phyloP scores from a whole-genome alignment of 2,329 filamentous ascomycete genomes.

The Nemania serpens region DNA sequence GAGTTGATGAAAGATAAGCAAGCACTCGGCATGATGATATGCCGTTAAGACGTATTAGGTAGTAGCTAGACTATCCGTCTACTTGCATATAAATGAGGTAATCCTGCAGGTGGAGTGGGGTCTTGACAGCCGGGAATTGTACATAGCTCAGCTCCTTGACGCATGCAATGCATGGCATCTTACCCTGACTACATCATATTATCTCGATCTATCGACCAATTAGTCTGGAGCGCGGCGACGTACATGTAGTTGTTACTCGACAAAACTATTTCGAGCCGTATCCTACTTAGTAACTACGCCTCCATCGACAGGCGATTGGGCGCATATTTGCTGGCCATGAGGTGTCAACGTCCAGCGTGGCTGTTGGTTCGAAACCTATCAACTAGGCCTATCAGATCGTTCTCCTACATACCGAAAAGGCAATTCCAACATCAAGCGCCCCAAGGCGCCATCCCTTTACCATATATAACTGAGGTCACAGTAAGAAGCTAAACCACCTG shows the following conservation, averaged over 20 bases:
- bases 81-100: background rate
- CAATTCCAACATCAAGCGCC: constrained; percentile 43
- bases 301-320: background rate
- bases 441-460: constrained; percentile 54
- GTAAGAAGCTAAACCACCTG: constrained; percentile 39
- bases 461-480: constrained; percentile 62
- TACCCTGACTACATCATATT: background rate
- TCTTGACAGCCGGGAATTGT: no score
- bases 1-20: no score
- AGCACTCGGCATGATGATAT: no score
- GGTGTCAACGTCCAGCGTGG: constrained; percentile 42
- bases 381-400: constrained; percentile 45
- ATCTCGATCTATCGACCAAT: background rate
- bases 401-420: constrained; percentile 49
- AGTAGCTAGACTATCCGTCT: background rate
- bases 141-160: no score
- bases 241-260: no score
- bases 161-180: no score
- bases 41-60: background rate
- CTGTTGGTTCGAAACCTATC: constrained; percentile 45
- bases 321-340: constrained; percentile 40
- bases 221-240: background rate
- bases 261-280: background rate
- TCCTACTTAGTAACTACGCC: background rate
- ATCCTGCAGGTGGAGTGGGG: no score